A percentile compares a stretch with the other conserved stretches of the same genome.
Conservation (phyloP, 352 stramenopile genomes). For the Globisporangium splendens region DNA sequence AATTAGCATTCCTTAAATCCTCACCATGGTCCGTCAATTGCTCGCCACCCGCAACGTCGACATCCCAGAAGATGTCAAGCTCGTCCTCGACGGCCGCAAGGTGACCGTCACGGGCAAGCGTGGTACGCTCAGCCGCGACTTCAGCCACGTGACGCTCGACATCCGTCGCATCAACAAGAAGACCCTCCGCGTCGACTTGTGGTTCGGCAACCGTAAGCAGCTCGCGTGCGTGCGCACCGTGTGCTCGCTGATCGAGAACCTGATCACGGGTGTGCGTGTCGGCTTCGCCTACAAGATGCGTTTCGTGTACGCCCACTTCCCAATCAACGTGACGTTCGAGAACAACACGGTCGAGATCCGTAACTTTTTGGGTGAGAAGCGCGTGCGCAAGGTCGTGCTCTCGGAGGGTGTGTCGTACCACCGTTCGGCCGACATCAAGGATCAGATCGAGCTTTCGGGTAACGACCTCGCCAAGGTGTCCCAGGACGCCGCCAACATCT, state of each 20-base stretch:
- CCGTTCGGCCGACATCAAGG: slow-evolving; percentile 96
- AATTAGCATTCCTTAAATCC: slow-evolving; percentile 60
- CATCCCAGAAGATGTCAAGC: slow-evolving; percentile 93
- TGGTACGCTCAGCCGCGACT: slow-evolving; percentile 93
- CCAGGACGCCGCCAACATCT: slow-evolving; percentile 85
- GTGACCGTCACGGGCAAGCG: slow-evolving; percentile 96
- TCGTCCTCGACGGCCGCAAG: slow-evolving; percentile 93
- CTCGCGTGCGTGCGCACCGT: slow-evolving; percentile 97
- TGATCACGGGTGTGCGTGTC: slow-evolving; percentile 98
- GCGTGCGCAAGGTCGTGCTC: slow-evolving; percentile 94
- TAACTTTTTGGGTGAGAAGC: slow-evolving; percentile 99
- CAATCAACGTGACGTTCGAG: slow-evolving; percentile 98
- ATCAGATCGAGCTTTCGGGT: slow-evolving; percentile 98
- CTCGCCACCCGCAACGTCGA: slow-evolving; percentile 92
- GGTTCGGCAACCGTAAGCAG: slow-evolving; percentile 99
- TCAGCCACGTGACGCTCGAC: slow-evolving; percentile 97
- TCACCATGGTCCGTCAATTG: slow-evolving; percentile 84
- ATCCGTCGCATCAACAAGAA: slow-evolving; percentile 89
- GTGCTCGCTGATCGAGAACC: slow-evolving; percentile 99
- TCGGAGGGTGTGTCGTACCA: slow-evolving; percentile 94
- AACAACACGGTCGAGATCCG: slow-evolving; percentile 96
- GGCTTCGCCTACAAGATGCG: slow-evolving; percentile 99
- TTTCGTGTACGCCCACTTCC: slow-evolving; percentile 99
- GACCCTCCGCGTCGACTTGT: slow-evolving; percentile 96
- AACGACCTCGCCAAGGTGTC: slow-evolving; percentile 98